A percentile compares a stretch with the other conserved stretches of the same genome.
phyloP scores from a whole-genome alignment of 169 alveolate species.

The Plasmodium berghei region DNA sequence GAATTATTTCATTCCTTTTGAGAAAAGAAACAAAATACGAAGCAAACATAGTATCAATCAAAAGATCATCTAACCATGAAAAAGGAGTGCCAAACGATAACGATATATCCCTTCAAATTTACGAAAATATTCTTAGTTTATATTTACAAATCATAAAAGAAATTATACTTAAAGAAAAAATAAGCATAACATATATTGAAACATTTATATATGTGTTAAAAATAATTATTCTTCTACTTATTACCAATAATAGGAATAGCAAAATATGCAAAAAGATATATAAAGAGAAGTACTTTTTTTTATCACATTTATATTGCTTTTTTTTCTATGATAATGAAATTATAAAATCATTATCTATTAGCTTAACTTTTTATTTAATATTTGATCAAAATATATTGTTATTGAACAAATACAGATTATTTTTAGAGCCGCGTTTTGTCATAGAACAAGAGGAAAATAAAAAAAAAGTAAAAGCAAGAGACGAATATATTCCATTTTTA shows the following conservation, averaged over 20 bases:
- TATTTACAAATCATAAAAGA: slow-evolving; percentile 50
- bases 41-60: background rate
- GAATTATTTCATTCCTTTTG: slow-evolving; percentile 19
- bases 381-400: slow-evolving; percentile 44
- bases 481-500: slow-evolving; percentile 1
- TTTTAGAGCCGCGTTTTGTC: slow-evolving; percentile 41
- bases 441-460: background rate
- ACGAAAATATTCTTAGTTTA: slow-evolving; percentile 22
- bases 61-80: background rate
- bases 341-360: slow-evolving; percentile 23
- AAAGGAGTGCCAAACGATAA: background rate
- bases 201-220: slow-evolving; percentile 48
- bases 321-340: slow-evolving; percentile 61
- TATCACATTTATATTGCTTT: slow-evolving; percentile 56
- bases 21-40: slow-evolving; percentile 13
- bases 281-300: slow-evolving; percentile 33
- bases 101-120: slow-evolving; percentile 6
- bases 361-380: slow-evolving; percentile 51
- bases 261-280: slow-evolving; percentile 62
- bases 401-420: slow-evolving; percentile 37
- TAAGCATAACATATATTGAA: slow-evolving; percentile 22
- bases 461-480: background rate
- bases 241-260: slow-evolving; percentile 56
- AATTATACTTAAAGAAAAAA: slow-evolving; percentile 40
- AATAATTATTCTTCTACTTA: slow-evolving; percentile 51